Conservation (phyloP, 1,139 yeast genomes). For the Candida labiduridarum region DNA sequence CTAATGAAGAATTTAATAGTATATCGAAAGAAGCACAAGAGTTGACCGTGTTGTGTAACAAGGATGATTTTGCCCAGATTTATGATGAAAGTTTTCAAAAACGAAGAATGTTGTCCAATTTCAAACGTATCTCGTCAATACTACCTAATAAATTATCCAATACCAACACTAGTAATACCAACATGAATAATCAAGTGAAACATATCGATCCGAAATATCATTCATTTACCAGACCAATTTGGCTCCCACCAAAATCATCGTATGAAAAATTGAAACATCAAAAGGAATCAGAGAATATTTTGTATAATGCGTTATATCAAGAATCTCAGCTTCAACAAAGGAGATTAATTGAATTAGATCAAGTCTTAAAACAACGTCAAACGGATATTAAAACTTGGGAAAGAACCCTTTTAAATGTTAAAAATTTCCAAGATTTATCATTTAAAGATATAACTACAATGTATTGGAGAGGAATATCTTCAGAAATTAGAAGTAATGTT, state of each 20-base stretch:
- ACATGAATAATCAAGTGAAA: not conserved
- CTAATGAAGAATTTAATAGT: conserved; percentile 21
- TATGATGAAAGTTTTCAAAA: conserved; percentile 43
- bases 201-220: conserved; percentile 25
- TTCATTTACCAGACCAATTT: conserved; percentile 61
- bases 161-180: not conserved
- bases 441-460: conserved; percentile 21
- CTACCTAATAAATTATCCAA: not conserved
- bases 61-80: conserved; percentile 35
- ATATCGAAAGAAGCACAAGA: conserved; percentile 52
- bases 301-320: conserved; percentile 47
- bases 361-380: conserved; percentile 27
- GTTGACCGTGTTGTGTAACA: conserved; percentile 42
- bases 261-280: conserved; percentile 59
- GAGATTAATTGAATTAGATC: conserved; percentile 28
- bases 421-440: conserved; percentile 32
- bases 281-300: conserved; percentile 52
- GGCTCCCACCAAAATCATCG: conserved; percentile 66
- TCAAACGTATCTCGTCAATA: conserved; percentile 18
- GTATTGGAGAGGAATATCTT: conserved; percentile 72
- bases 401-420: conserved; percentile 13
- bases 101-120: conserved; percentile 28
- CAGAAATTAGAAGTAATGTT: conserved; percentile 43
- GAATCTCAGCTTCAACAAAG: conserved; percentile 39
- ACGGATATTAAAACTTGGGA: conserved; percentile 50